Evolutionary conservation across 164 flowering plant genomes (phyloP).

Genomic region (Aristolochia californica): DNA sequence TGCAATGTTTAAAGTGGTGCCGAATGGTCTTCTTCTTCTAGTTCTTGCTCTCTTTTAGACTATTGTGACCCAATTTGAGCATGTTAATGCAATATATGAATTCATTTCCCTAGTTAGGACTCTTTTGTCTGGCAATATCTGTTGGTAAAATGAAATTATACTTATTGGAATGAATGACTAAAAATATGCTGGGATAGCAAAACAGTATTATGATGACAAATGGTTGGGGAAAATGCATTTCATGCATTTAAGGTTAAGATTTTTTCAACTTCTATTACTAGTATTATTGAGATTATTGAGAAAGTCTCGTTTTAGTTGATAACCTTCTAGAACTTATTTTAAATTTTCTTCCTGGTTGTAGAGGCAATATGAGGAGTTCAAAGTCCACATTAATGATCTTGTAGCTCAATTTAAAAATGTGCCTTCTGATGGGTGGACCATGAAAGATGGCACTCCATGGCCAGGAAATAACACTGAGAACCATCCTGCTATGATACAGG

Average conservation of each 20-base stretch:
- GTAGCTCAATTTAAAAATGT: conserved; percentile 17
- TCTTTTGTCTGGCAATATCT: too few relatives aligned
- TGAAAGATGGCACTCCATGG: conserved; percentile 30
- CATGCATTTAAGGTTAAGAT: too few relatives aligned
- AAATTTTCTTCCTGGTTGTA: conserved; percentile 7
- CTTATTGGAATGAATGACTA: too few relatives aligned
- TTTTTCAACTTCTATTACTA: too few relatives aligned
- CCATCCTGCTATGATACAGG: conserved; percentile 38
- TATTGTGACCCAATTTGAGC: neutral
- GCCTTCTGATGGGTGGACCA: conserved; percentile 21
- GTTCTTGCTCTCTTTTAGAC: neutral
- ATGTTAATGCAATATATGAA: too few relatives aligned
- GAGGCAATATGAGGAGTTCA: conserved; percentile 36
- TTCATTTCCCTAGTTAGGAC: too few relatives aligned
- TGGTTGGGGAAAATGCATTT: too few relatives aligned
- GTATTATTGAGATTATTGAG: too few relatives aligned
- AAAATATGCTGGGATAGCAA: too few relatives aligned
- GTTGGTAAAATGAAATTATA: too few relatives aligned
- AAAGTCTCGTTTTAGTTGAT: neutral
- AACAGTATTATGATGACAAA: too few relatives aligned
- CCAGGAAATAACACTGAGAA: conserved; percentile 26
- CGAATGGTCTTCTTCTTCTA: neutral
- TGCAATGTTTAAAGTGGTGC: neutral
- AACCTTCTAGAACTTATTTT: neutral
- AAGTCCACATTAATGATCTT: conserved; percentile 22